phyloP scores from a whole-genome alignment of 1,284 basidiomycete species.

The Ceratorhiza oryzae-sativae region DNA sequence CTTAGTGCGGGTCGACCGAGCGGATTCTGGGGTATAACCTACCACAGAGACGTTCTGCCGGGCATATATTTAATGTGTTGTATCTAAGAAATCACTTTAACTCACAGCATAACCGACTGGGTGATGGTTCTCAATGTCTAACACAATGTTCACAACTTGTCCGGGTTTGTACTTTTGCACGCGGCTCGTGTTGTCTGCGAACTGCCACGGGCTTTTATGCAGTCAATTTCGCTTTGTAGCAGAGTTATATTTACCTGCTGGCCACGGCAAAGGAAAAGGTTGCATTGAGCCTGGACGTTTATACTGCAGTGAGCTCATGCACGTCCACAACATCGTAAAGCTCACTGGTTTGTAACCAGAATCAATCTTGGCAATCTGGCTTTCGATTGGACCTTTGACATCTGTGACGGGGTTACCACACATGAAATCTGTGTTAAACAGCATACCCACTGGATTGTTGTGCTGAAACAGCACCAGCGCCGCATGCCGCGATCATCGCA shows the following conservation, averaged over 20 bases:
- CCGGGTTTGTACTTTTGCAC: constrained; percentile 30
- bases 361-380: constrained; percentile 36
- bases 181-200: constrained; percentile 15
- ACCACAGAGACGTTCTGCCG: constrained; percentile 33
- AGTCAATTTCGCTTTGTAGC: neutral
- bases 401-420: neutral
- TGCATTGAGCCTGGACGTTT: constrained; percentile 10
- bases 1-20: neutral
- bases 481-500: constrained; percentile 33
- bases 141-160: constrained; percentile 33
- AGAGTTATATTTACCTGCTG: constrained; percentile 7
- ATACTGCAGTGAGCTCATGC: neutral
- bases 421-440: neutral
- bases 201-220: neutral
- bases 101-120: constrained; percentile 37
- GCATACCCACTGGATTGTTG: constrained; percentile 16
- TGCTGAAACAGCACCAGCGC: constrained; percentile 16
- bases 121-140: constrained; percentile 39
- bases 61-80: neutral
- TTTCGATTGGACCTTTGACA: constrained; percentile 36
- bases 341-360: constrained; percentile 26
- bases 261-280: constrained; percentile 36
- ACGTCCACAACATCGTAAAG: neutral
- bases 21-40: too few relatives aligned
- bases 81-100: neutral